Conservation (phyloP, 2,329 filamentous ascomycete species). For the Tolypocladium tundrense region DNA sequence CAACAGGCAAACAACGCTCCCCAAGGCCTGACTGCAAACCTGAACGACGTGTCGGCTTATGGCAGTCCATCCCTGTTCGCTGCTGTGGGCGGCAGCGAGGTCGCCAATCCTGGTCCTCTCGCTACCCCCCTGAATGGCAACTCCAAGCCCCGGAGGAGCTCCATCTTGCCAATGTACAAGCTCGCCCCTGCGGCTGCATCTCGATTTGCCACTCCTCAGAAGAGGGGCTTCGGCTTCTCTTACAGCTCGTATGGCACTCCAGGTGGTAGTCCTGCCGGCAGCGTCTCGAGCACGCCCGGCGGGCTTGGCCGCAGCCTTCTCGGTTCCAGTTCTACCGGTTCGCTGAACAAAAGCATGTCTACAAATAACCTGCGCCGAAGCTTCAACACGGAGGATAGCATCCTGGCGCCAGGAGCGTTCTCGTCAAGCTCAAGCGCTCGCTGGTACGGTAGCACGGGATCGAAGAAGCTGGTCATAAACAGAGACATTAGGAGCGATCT, state of each 20-base stretch:
- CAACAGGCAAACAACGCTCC: constrained; percentile 40
- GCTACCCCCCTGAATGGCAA: constrained; percentile 78
- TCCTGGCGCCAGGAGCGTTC: constrained; percentile 77
- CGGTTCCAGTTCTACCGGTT: constrained; percentile 56
- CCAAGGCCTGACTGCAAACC: constrained; percentile 64
- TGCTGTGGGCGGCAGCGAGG: constrained; percentile 52
- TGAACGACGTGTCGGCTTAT: constrained; percentile 79
- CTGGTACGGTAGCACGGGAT: constrained; percentile 54
- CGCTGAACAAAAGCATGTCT: constrained; percentile 78
- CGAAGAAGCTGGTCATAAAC: constrained; percentile 92
- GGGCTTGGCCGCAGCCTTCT: constrained; percentile 55
- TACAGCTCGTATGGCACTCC: constrained; percentile 89
- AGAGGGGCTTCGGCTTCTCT: constrained; percentile 81
- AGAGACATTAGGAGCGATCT: constrained; percentile 68
- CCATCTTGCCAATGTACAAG: constrained; percentile 78
- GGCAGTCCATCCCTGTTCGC: constrained; percentile 81
- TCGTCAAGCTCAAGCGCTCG: constrained; percentile 55
- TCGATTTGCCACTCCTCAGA: constrained; percentile 73
- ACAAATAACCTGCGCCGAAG: constrained; percentile 76
- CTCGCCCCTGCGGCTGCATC: constrained; percentile 72
- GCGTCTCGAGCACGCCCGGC: constrained; percentile 55
- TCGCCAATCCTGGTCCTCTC: constrained; percentile 71
- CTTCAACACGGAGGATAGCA: constrained; percentile 74
- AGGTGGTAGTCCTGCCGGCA: constrained; percentile 55
- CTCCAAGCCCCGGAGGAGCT: constrained; percentile 64